Evolutionary conservation across 768 basidiomycete species (phyloP).

Genomic region (Lactarius evosmus): DNA sequence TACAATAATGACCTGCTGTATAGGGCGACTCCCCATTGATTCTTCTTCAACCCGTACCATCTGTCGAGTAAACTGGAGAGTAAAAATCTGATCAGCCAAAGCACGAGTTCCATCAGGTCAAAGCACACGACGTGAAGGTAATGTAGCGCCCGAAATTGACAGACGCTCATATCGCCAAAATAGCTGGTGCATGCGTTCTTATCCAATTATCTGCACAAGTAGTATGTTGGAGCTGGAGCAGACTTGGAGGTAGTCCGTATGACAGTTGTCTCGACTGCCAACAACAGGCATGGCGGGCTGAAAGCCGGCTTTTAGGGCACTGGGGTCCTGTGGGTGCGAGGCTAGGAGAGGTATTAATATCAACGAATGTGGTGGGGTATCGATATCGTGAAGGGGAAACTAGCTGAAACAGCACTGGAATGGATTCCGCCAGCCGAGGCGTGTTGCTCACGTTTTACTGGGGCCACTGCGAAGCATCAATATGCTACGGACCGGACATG

Average conservation of each 20-base stretch:
- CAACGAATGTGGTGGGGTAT: slow-evolving; percentile 13
- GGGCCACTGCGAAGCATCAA: slow-evolving; percentile 28
- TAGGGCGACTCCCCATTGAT: too few relatives aligned
- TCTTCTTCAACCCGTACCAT: too few relatives aligned
- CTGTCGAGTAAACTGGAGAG: too few relatives aligned
- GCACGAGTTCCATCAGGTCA: too few relatives aligned
- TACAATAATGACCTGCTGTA: too few relatives aligned
- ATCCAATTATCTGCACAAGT: neutral
- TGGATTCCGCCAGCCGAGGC: slow-evolving; percentile 27
- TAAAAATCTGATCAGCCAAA: too few relatives aligned
- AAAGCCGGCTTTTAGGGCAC: neutral
- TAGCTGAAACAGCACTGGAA: slow-evolving; percentile 13
- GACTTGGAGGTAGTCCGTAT: neutral
- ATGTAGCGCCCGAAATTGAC: neutral
- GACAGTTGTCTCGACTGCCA: neutral
- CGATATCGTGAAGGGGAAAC: slow-evolving; percentile 7
- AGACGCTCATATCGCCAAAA: neutral
- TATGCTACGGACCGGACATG: slow-evolving; percentile 28
- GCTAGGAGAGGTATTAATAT: neutral
- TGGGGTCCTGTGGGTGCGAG: neutral
- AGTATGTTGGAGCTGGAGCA: neutral
- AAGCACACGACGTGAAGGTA: neutral
- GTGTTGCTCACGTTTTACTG: slow-evolving; percentile 20
- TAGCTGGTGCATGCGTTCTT: neutral
- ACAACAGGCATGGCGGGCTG: neutral